Evolutionary conservation across 2,329 filamentous ascomycete species (phyloP), one percentile per base, ranked within the genome.

Genomic region (Knufia fluminis): DNA sequence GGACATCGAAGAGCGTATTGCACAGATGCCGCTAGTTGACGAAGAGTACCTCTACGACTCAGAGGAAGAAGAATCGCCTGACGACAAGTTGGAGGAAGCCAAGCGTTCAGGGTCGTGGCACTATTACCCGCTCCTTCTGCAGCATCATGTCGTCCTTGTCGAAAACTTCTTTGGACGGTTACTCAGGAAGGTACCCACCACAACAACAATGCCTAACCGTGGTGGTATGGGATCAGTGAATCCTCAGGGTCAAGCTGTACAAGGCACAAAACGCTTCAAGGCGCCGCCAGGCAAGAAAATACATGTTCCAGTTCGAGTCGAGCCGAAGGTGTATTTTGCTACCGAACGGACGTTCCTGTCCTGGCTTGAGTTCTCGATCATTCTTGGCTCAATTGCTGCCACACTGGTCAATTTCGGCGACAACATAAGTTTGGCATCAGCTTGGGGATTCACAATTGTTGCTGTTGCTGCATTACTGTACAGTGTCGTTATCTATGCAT

Each of bases 271-370:
- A 65, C 71, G 62, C 68, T 87, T 66, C 76, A 80, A 61, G 67
- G 79, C 60, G 70, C 77, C 68, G 66, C 79, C 66, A 68, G 75
- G 60, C 59, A 81, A 68, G 74, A 69, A 72, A 66, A 97, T 98
- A 52, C 91, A 97, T 61, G 92, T 98, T 20, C 91, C 91, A 12
- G 84, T 97, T 49, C 82, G 92, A 43, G 90, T 98, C 28, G 92
- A 98, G 68, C 92, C 92, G 28, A 98, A 98, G 70, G 92, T 98
- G 45, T 95, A 89, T 67, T 95, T 98, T 64, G 92, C 92, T 19
- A 90, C 89, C 1, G 92, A 98, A 68, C 80, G 92, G 56, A 98
- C 92, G 1, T 98, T 96, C 70, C 77, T 98, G 50, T 86, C 88
- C 55, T 98, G 92, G 89, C 85, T 98, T 60, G 91, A 98, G 68